Evolutionary conservation across 192 early-diverging fungal genomes (phyloP).

Genomic region (Gorgonomyces haynaldii): DNA sequence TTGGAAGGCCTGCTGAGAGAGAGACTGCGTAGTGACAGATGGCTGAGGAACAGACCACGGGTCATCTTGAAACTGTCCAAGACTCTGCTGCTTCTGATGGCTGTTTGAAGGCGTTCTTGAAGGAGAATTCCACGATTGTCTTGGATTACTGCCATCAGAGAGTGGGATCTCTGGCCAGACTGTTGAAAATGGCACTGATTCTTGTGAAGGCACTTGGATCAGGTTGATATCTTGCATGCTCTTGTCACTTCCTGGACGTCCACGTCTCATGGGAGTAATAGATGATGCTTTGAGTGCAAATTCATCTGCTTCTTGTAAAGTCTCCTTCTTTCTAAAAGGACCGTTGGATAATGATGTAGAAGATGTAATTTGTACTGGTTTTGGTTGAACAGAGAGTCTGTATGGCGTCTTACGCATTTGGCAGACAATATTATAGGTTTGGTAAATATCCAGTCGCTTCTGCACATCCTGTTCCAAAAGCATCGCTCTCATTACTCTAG

Average conservation of each 20-base stretch:
- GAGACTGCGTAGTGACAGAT: too few species aligned
- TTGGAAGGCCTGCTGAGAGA: too few species aligned
- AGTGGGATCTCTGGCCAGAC: too few species aligned
- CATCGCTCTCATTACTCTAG: conserved; percentile 24
- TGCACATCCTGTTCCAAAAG: conserved; percentile 67
- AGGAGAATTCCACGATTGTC: too few species aligned
- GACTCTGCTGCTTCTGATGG: too few species aligned
- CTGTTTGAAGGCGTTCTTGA: too few species aligned
- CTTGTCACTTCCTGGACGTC: conserved; percentile 68
- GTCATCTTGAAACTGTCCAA: too few species aligned
- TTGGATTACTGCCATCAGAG: too few species aligned
- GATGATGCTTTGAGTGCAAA: conserved; percentile 17
- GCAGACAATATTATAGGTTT: conserved; percentile 57
- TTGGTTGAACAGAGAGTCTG: conserved; percentile 8
- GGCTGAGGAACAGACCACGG: too few species aligned
- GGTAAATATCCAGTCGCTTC: conserved; percentile 70
- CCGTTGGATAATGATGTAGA: background rate
- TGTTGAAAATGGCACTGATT: too few species aligned
- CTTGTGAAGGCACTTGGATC: too few species aligned
- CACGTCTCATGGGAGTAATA: conserved; percentile 80
- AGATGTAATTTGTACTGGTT: conserved; percentile 6
- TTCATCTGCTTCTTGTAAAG: conserved; percentile 18
- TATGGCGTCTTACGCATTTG: conserved; percentile 47
- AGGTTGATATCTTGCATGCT: too few species aligned
- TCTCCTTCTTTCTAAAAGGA: conserved; percentile 12